Evolutionary conservation across 495 filamentous ascomycete genomes (phyloP).

Genomic region (Lophium mytilinum): DNA sequence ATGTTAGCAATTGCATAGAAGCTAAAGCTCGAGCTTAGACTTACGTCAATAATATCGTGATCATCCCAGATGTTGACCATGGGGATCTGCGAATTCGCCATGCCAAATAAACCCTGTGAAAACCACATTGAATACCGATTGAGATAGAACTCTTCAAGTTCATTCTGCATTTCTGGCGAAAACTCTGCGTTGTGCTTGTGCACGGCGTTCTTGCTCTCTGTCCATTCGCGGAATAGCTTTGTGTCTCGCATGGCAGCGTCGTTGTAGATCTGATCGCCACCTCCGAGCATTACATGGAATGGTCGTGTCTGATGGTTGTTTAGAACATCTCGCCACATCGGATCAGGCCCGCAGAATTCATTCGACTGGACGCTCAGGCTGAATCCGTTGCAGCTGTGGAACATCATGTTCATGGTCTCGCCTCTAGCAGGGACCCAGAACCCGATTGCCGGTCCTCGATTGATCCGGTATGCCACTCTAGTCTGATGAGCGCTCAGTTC

Average conservation of each 20-base stretch:
- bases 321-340: constrained; percentile 90
- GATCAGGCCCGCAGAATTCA: constrained; percentile 82
- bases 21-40: not conserved
- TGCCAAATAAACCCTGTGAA: constrained; percentile 84
- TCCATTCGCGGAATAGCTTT: constrained; percentile 69
- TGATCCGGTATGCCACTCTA: constrained; percentile 92
- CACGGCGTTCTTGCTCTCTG: constrained; percentile 66
- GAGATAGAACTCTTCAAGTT: constrained; percentile 80
- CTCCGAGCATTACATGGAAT: constrained; percentile 97
- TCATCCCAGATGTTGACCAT: constrained; percentile 99
- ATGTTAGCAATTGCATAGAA: constrained; percentile 7
- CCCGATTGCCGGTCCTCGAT: constrained; percentile 74
- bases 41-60: constrained; percentile 85
- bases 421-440: constrained; percentile 91
- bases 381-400: constrained; percentile 96
- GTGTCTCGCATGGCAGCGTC: constrained; percentile 71
- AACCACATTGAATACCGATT: constrained; percentile 87
- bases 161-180: constrained; percentile 66
- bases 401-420: constrained; percentile 97
- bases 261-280: constrained; percentile 96
- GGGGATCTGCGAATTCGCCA: constrained; percentile 89
- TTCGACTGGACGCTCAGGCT: constrained; percentile 68
- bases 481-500: constrained; percentile 69
- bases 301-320: constrained; percentile 87
- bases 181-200: constrained; percentile 71